Evolutionary conservation across 2,329 filamentous ascomycete species (phyloP).

Genomic region (Cladosporium sp.): DNA sequence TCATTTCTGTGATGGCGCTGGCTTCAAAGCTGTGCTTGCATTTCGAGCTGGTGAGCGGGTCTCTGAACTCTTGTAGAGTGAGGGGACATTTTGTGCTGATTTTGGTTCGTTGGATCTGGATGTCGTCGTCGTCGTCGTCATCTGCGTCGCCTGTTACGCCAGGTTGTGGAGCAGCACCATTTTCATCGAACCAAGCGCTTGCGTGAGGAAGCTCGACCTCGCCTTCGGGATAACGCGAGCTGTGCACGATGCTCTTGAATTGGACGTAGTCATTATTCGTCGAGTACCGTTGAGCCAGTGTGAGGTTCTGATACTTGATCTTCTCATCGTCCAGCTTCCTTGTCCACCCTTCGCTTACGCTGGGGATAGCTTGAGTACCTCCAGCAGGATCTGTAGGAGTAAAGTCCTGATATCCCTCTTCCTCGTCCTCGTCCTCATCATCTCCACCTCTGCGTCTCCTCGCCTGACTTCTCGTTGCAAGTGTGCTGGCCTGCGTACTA

Average conservation of each 20-base stretch:
- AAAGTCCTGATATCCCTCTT: slow-evolving; percentile 36
- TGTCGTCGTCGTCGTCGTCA: slow-evolving; percentile 62
- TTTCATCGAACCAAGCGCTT: slow-evolving; percentile 59
- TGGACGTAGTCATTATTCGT: slow-evolving; percentile 56
- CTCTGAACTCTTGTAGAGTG: slow-evolving; percentile 58
- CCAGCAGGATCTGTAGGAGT: slow-evolving; percentile 36
- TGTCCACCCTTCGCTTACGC: slow-evolving; percentile 35
- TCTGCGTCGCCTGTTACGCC: slow-evolving; percentile 39
- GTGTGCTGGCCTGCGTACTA: slow-evolving; percentile 35
- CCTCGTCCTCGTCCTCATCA: slow-evolving; percentile 20
- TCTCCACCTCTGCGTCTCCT: slow-evolving; percentile 24
- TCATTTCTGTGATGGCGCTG: slow-evolving; percentile 56
- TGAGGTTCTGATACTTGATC: slow-evolving; percentile 40
- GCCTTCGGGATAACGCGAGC: slow-evolving; percentile 52
- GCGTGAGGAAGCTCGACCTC: slow-evolving; percentile 52
- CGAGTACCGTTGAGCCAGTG: slow-evolving; percentile 47
- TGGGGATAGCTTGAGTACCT: slow-evolving; percentile 32
- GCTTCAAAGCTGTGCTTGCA: slow-evolving; percentile 74
- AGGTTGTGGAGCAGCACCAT: slow-evolving; percentile 41
- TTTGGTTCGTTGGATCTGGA: slow-evolving; percentile 61
- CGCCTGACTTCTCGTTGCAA: slow-evolving; percentile 26
- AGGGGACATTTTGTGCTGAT: slow-evolving; percentile 67
- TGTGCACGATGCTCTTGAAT: slow-evolving; percentile 60
- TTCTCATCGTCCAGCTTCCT: slow-evolving; percentile 38
- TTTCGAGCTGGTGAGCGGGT: slow-evolving; percentile 62